Conservation (phyloP, 2,329 filamentous ascomycete genomes). For the Epichloe gansuensis region DNA sequence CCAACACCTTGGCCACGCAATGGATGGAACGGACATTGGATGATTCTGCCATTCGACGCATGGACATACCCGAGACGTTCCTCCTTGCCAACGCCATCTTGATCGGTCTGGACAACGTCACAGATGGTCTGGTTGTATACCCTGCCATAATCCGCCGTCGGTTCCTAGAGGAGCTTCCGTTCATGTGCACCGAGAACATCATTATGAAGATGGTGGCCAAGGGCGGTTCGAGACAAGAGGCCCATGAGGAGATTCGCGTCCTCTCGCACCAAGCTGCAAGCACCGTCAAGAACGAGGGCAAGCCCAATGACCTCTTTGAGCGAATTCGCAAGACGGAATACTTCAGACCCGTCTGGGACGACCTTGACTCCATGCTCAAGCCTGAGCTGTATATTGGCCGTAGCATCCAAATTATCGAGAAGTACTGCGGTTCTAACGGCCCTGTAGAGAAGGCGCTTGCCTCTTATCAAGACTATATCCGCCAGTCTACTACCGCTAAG, state of each 20-base stretch:
- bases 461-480: constrained; percentile 25
- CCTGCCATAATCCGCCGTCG: constrained; percentile 55
- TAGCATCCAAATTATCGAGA: constrained; percentile 31
- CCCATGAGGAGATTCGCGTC: constrained; percentile 78
- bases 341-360: constrained; percentile 59
- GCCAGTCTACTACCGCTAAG: constrained; percentile 3
- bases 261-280: constrained; percentile 62
- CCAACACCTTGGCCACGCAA: constrained; percentile 19
- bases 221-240: constrained; percentile 63
- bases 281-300: constrained; percentile 47
- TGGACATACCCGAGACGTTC: constrained; percentile 53
- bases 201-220: constrained; percentile 67
- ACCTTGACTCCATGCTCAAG: constrained; percentile 56
- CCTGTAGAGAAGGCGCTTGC: constrained; percentile 25
- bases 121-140: constrained; percentile 63
- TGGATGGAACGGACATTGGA: constrained; percentile 61
- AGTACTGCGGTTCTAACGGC: constrained; percentile 28
- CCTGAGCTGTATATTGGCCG: constrained; percentile 40
- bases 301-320: constrained; percentile 69
- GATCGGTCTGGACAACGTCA: constrained; percentile 55
- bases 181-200: constrained; percentile 59
- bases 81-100: constrained; percentile 56
- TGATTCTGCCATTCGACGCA: constrained; percentile 55
- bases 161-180: constrained; percentile 67
- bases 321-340: constrained; percentile 60